Evolutionary conservation across 202 grass and related monocot species (phyloP), one percentile per base, ranked within the genome.

Genomic region (Elaeis oleifera): DNA sequence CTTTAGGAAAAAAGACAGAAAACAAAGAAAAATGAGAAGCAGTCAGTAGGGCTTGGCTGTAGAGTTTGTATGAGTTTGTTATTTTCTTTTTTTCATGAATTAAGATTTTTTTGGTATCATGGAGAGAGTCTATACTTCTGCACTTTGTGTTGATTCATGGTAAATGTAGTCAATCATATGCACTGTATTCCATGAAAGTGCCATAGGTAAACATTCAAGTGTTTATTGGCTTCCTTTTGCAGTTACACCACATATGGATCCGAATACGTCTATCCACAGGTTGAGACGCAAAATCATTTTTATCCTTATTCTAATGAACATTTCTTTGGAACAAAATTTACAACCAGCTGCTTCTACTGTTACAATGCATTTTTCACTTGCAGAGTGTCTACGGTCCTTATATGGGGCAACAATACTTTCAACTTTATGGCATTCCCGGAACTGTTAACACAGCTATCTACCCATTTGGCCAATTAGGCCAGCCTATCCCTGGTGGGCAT

Each of bases 261-360:
- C 0, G 87, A 90, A 74, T 90, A 86, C 68, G 73, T 79, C 76
- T 86, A 86, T 72, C 79, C 83, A 75, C 87, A 90, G 86, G 86
- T 90, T 78, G 63, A 81, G 75, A 79, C 48, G 73, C 18, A 76
- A 73, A 63, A 13, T 59, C 19, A 68, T 49, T 62, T 8, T 7
- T 66, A 68, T 29, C 49, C 11, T 60, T 56, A 23, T 73, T 71
- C 21, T 55, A 14, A 20, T 44, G 36, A 44, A 13, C 9, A 44
- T 44, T 44, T 44, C 36, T 13, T 44, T 44, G 11, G 36, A 44
- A 44, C 36, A 44, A 44, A 14, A 16, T 14, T 36, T 26, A 16
- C 24, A 27, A 39, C 5, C 17, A 68, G 0, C 51, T 16, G 17
- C 17, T 14, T n/a, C 51, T 3, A 5, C 52, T 36, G 18, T 54